Evolutionary conservation across 2,329 filamentous ascomycete genomes (phyloP).

Genomic region (Kalaharituber pfeilii): DNA sequence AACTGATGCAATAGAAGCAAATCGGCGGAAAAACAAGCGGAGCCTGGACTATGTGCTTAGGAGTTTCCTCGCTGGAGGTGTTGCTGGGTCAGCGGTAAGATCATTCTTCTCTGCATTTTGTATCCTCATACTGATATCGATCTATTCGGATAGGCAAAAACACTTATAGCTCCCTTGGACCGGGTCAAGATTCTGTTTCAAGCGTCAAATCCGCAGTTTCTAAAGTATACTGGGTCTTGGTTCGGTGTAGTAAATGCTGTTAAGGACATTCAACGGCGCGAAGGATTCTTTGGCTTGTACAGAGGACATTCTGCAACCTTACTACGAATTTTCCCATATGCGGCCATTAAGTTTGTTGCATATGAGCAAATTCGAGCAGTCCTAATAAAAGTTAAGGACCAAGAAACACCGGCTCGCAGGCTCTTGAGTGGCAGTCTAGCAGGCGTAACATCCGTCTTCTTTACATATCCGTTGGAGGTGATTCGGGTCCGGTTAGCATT

Average conservation of each 20-base stretch:
- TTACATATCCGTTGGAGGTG: slow-evolving; percentile 88
- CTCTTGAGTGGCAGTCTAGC: slow-evolving; percentile 57
- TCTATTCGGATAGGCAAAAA: slow-evolving; percentile 54
- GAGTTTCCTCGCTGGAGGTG: slow-evolving; percentile 68
- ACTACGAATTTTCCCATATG: slow-evolving; percentile 89
- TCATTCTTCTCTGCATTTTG: slow-evolving; percentile 5
- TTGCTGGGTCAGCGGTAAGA: slow-evolving; percentile 81
- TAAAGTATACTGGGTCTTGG: slow-evolving; percentile 84
- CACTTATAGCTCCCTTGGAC: slow-evolving; percentile 84
- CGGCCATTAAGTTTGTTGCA: slow-evolving; percentile 91
- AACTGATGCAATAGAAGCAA: background rate
- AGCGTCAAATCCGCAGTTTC: slow-evolving; percentile 80
- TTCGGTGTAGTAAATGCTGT: slow-evolving; percentile 67
- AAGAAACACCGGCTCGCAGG: slow-evolving; percentile 67
- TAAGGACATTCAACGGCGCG: slow-evolving; percentile 58
- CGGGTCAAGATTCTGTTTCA: slow-evolving; percentile 98
- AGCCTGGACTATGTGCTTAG: slow-evolving; percentile 60
- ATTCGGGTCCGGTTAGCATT: slow-evolving; percentile 85
- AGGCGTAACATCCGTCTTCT: slow-evolving; percentile 75
- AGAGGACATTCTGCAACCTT: slow-evolving; percentile 89
- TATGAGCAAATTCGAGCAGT: slow-evolving; percentile 85
- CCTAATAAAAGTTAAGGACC: slow-evolving; percentile 50
- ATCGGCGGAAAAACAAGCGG: slow-evolving; percentile 5
- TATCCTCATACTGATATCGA: background rate
- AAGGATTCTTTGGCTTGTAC: slow-evolving; percentile 64